Base-by-base conservation (phyloP, 2,329 filamentous ascomycete genomes). In the Sclerotinia spermophila region DNA sequence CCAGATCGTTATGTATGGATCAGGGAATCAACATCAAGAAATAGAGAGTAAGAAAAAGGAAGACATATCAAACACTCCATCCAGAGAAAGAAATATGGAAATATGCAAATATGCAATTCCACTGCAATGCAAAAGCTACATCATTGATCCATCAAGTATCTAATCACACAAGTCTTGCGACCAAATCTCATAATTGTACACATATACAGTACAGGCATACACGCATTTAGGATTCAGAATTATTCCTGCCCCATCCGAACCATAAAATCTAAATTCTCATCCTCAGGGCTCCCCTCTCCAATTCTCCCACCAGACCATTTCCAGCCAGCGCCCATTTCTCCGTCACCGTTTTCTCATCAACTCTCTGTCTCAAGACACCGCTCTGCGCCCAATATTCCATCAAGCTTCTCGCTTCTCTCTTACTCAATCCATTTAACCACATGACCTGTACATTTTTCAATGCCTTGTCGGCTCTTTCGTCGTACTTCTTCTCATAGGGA, bases 361-460 rank as follows among this genome's bases (percentile, higher is more conserved):
- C 85, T 60, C 83, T 85, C 72, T 87, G 84, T 74, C 92, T 87
- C 78, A 97, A 80, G 79, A 97, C 84, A 19, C 95, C 96, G 80
- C 93, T 96, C 48, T 88, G 89, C 7, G 93, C 94, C 85, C 95
- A 98, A 82, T 97, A 98, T 83, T 97, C 94, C 89, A 98, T 90
- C 76, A 97, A 84, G 0, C 89, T 86, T 72, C 90, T 87, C 17
- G 92, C 89, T 82, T 98, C 95, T 15, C 19, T 82, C 81, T 90
- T 92, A 76, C 84, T 90, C 75, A 97, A 77, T 13, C 92, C 91
- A 56, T 86, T 84, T 30, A 97, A 79, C 30, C 86, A 85, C 68
- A 89, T 74, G 2, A 89, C 82, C 71, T 82, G 80, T 55, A 85
- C 82, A 59, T 83, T 83, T 73, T 83, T 80, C 67, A 90, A 81